These are phyloP conservation scores for Plasmodium reichenowi DNA, from an alignment of 169 alveolate genomes.

Conservation along the genomic window DNA sequence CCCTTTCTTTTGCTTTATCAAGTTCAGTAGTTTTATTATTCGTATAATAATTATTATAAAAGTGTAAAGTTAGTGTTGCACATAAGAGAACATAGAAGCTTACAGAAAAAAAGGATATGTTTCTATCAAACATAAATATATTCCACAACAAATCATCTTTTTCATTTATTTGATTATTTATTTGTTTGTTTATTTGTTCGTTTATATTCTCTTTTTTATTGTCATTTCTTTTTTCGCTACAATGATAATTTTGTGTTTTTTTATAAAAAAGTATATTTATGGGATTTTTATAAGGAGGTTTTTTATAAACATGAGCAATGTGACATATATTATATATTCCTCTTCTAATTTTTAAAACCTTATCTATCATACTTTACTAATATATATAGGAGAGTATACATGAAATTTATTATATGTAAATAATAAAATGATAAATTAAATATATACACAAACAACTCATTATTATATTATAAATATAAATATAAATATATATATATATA, in stretches of 20 bases:
- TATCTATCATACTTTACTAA: neutral
- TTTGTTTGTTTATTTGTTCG: slow-evolving; percentile 5
- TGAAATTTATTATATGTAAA: no score
- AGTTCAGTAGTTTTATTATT: neutral
- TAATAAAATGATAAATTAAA: no score
- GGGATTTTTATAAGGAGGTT: no score
- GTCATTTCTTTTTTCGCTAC: slow-evolving; percentile 25
- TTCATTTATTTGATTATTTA: slow-evolving; percentile 6
- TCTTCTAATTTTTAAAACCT: no score
- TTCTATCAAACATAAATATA: slow-evolving; percentile 54
- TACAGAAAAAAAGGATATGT: slow-evolving; percentile 54
- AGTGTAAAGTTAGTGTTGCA: slow-evolving; percentile 54
- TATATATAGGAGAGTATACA: no score
- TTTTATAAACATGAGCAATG: no score
- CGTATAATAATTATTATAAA: slow-evolving; percentile 49
- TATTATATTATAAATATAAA: no score
- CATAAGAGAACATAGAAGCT: slow-evolving; percentile 59
- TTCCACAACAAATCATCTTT: slow-evolving; percentile 11
- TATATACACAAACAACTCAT: no score
- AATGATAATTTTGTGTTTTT: no score
- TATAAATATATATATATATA: no score
- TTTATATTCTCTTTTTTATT: slow-evolving; percentile 12
- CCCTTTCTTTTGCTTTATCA: slow-evolving; percentile 49
- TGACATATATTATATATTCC: no score
- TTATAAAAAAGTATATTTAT: no score